Base-by-base conservation (phyloP, 495 filamentous ascomycete genomes). In the Neurospora sublineolata region DNA sequence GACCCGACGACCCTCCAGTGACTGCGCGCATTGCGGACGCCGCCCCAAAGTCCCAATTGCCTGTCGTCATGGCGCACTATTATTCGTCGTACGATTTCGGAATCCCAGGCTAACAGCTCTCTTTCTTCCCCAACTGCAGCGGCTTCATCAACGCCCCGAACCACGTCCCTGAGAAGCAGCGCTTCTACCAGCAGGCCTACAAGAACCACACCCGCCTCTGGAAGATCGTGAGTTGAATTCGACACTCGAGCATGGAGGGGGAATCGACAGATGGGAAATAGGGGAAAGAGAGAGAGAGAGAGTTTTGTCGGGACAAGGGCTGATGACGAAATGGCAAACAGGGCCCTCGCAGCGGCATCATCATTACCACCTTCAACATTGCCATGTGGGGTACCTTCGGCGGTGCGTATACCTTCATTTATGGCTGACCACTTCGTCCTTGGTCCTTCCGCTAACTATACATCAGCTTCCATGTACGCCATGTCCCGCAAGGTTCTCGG, bases 141-240 rank as follows among this genome's bases (percentile, higher is more conserved):
- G 90, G 90, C 80, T 85, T 90, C 81, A 75, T 94, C 85, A 85
- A 93, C 89, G 91, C 91, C 81, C 86, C 88, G 80, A 97, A 97
- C 88, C 89, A 88, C 80, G 94, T 97, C 77, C 92, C 89, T 40
- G 82, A 90, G 80, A 91, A 93, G 83, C 94, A 97, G 87, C 86
- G 88, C 74, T 82, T 91, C 60, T 94, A 93, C 85, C 93, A 97
- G 84, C 83, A 86, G 68, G 88, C 94, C 76, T 91, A 92, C 82
- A 89, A 78, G 30, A 75, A 80, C 68, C 83, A 93, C 78, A 84
- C 89, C 76, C 89, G 94, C 80, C 84, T 93, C 82, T 97, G 93
- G 93, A 87, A 87, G 81, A 93, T 96, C 85, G 94, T 97, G 81
- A 83, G 91, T 88, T 12, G 39, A 18, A 44, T n/a, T 20, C 36